Evolutionary conservation across 331 rosid species (phyloP).

Genomic region (Phaseolus coccineus): DNA sequence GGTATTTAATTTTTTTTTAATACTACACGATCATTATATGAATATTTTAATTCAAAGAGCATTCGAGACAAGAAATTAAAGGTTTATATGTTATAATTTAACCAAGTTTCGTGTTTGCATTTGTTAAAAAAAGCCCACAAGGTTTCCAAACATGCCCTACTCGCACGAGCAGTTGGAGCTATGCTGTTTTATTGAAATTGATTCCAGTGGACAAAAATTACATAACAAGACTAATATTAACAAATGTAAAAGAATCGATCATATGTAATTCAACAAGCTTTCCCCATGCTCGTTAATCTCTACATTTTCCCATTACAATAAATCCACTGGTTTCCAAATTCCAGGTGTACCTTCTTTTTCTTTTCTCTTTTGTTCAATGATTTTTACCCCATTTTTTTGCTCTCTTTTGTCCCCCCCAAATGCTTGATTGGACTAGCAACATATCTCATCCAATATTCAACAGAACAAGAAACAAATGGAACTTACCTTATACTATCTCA

Average conservation of each 20-base stretch:
- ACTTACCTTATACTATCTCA: constrained; percentile 65
- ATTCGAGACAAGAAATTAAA: not conserved
- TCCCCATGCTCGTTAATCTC: constrained; percentile 57
- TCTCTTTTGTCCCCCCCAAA: not conserved
- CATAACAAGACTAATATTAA: constrained; percentile 31
- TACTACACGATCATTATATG: too few species aligned
- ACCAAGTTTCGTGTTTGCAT: not conserved
- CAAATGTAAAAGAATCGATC: constrained; percentile 58
- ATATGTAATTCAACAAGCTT: constrained; percentile 62
- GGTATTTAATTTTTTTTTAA: too few species aligned
- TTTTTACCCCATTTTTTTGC: not conserved
- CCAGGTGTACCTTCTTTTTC: constrained; percentile 50
- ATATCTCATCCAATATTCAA: constrained; percentile 53
- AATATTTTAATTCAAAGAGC: too few species aligned
- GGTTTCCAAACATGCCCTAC: not conserved
- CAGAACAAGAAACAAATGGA: constrained; percentile 62
- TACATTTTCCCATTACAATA: constrained; percentile 73
- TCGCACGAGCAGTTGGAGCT: not conserved
- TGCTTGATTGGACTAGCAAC: constrained; percentile 49
- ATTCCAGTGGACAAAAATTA: constrained; percentile 8
- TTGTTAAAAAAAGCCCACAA: not conserved
- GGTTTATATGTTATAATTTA: not conserved
- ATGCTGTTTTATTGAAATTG: not conserved
- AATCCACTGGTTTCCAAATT: constrained; percentile 60
- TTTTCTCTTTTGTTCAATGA: constrained; percentile 38